Conservation (phyloP, 108 stramenopile genomes). For the Cyclotella distinguenda region DNA sequence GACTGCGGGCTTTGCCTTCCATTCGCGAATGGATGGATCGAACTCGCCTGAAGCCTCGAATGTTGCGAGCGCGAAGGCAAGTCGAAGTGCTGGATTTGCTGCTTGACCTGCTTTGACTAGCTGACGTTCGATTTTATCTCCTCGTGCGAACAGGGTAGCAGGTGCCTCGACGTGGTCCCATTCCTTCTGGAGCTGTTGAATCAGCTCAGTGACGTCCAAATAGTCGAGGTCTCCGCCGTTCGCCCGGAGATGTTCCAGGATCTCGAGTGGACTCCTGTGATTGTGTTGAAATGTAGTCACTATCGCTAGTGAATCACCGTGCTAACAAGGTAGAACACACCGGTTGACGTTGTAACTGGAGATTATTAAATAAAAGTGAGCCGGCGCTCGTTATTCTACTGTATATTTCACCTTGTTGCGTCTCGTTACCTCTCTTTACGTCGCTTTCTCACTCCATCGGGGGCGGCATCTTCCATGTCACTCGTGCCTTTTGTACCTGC, state of each 20-base stretch:
- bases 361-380: too few species aligned
- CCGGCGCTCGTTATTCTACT: too few species aligned
- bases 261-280: not conserved
- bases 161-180: not conserved
- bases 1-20: not conserved
- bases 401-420: too few species aligned
- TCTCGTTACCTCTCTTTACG: too few species aligned
- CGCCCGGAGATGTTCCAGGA: not conserved
- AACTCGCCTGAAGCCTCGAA: not conserved
- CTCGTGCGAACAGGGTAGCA: constrained; percentile 2
- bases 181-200: not conserved
- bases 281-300: too few species aligned
- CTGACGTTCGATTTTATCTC: constrained; percentile 1
- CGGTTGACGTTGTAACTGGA: too few species aligned
- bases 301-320: too few species aligned
- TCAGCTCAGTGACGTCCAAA: not conserved
- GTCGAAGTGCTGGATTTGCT: not conserved
- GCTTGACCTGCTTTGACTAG: not conserved
- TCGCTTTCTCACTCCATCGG: too few species aligned
- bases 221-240: constrained; percentile 2
- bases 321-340: too few species aligned
- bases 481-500: too few species aligned
- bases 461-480: too few species aligned
- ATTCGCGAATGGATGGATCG: not conserved
- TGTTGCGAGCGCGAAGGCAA: not conserved